These are phyloP conservation scores for Aspergillus panamensis DNA, from an alignment of 495 filamentous ascomycete genomes.

Conservation along the genomic window DNA sequence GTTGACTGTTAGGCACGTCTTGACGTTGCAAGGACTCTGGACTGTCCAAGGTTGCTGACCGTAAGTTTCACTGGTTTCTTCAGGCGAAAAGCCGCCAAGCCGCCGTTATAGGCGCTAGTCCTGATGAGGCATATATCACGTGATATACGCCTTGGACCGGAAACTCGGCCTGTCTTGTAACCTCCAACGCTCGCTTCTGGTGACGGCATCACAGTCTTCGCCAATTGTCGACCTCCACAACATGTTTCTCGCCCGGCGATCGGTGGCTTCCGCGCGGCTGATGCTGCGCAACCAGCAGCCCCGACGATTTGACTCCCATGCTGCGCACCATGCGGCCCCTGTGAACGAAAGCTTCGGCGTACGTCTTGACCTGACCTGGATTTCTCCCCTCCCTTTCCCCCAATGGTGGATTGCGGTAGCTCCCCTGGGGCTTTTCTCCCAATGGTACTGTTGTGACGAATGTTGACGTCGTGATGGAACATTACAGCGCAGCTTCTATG, in stretches of 20 bases:
- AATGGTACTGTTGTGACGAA: constrained; percentile 16
- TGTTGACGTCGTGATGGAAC: constrained; percentile 11
- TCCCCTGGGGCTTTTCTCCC: constrained; percentile 2
- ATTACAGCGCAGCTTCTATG: constrained; percentile 61
- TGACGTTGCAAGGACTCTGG: background rate
- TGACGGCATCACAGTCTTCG: constrained; percentile 30
- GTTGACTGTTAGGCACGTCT: background rate
- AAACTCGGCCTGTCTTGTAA: constrained; percentile 15
- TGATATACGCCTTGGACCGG: constrained; percentile 19
- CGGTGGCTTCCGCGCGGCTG: constrained; percentile 40
- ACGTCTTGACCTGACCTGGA: constrained; percentile 34
- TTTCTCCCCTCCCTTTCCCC: background rate
- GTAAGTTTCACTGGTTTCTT: background rate
- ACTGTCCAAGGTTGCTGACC: background rate
- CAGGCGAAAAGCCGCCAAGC: constrained; percentile 12
- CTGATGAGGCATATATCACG: constrained; percentile 16
- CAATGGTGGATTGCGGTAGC: background rate
- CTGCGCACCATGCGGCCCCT: constrained; percentile 47
- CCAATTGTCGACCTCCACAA: constrained; percentile 34
- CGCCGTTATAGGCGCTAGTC: constrained; percentile 10
- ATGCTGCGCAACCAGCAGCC: constrained; percentile 44
- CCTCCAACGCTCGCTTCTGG: constrained; percentile 18
- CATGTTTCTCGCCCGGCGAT: constrained; percentile 47
- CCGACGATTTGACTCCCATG: constrained; percentile 44
- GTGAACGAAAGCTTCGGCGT: constrained; percentile 64